Evolutionary conservation across 1,284 basidiomycete species (phyloP), one percentile per base, ranked within the genome.

Genomic region (Leccinum angustisporum): DNA sequence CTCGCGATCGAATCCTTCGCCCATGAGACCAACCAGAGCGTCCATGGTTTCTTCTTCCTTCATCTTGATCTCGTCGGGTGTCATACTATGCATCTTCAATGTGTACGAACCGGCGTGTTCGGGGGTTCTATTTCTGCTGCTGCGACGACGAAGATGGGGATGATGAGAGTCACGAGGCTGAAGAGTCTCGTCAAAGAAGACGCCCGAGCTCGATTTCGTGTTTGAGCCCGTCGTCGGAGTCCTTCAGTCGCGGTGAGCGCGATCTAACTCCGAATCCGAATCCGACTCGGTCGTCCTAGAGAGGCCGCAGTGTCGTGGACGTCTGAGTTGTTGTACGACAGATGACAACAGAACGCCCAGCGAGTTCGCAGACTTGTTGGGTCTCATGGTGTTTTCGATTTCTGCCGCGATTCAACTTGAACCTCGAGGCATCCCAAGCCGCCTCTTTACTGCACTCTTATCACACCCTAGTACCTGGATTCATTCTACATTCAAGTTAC

Each of bases 1-100:
- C 75, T 82, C 79, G 14, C 73, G 70, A 58, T 83, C 79, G 54
- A 83, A 70, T 55, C 72, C 74, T 27, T 77, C 81, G 51, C 65
- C 75, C 72, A 73, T 75, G 57, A 73, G 38, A 8, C 60, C 51
- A 10, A 54, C 72, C 57, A 73, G n/a, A 54, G 63, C 50, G n/a
- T 70, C 72, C 4, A 73, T 62, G 51, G 59, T 50, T 51, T 73
- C 73, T 40, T 66, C 71, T 18, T 67, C 70, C 50, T 10, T 52
- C 25, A 10, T 51, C 56, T 36, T 63, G 11, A 60, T 18, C 18
- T 67, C 66, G 43, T 72, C 68, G 4, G 68, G 66, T 8, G 51
- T 14, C 53, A 67, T n/a, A 2, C 25, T 27, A 27, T 72, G 68
- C 71, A 73, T 70, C 55, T 8, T 48, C 52, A n/a, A 30, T 33